Evolutionary conservation across 2,329 filamentous ascomycete species (phyloP).

Genomic region (Sarocladiaceae sp.): DNA sequence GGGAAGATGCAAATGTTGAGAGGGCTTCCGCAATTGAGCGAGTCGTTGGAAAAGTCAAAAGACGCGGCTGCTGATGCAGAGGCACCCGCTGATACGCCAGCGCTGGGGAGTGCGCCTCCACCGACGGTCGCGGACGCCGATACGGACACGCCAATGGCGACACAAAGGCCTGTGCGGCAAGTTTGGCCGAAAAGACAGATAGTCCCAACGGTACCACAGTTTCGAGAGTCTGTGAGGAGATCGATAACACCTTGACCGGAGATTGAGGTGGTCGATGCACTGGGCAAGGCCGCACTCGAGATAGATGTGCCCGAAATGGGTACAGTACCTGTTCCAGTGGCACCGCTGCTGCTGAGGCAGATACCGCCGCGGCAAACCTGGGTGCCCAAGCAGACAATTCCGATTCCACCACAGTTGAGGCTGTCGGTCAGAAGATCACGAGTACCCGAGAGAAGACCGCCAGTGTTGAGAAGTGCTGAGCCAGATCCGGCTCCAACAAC

Average conservation of each 20-base stretch:
- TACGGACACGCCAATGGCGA: neutral
- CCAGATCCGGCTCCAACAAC: neutral
- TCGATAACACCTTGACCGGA: constrained; percentile 37
- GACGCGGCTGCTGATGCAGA: neutral
- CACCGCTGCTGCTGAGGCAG: neutral
- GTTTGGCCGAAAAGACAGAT: constrained; percentile 7
- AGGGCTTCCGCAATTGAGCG: constrained; percentile 6
- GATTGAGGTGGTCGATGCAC: constrained; percentile 22
- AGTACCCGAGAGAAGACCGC: constrained; percentile 4
- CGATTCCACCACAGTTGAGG: constrained; percentile 6
- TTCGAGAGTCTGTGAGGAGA: neutral
- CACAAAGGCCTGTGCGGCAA: neutral
- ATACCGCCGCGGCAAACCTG: constrained; percentile 3
- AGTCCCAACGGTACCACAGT: neutral
- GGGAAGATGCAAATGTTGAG: constrained; percentile 9
- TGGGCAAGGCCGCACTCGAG: neutral
- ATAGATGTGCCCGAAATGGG: neutral
- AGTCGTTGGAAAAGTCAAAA: constrained; percentile 5
- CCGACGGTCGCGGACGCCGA: neutral
- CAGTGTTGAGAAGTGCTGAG: neutral
- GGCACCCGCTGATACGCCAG: neutral
- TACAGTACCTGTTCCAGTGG: constrained; percentile 1
- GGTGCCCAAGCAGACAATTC: neutral
- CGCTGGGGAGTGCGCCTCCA: neutral
- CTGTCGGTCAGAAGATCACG: constrained; percentile 1